phyloP scores from a whole-genome alignment of 78 protist genomes.

The Polysphondylium violaceum region DNA sequence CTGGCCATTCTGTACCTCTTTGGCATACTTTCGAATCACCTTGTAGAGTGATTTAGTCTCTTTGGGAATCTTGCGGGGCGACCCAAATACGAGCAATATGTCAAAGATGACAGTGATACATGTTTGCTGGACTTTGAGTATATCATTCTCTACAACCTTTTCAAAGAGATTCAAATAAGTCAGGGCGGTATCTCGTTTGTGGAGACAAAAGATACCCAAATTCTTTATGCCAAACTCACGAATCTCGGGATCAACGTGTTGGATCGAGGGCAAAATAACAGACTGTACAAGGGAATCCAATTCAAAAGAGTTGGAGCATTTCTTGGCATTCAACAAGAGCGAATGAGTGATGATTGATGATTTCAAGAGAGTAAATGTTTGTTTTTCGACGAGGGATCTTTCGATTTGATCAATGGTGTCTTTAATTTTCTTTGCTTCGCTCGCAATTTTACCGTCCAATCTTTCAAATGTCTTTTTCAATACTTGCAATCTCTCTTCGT shows the following conservation, averaged over 20 bases:
- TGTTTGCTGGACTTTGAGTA: not conserved
- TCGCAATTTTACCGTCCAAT: not conserved
- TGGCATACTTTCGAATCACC: slow-evolving; percentile 1
- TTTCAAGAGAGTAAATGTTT: slow-evolving; percentile 4
- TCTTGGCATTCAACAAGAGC: slow-evolving; percentile 55
- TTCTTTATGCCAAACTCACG: slow-evolving; percentile 50
- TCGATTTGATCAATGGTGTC: slow-evolving; percentile 6
- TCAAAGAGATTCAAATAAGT: slow-evolving; percentile 35
- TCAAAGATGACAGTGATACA: slow-evolving; percentile 51
- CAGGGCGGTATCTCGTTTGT: slow-evolving; percentile 7
- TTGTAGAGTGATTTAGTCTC: slow-evolving; percentile 37
- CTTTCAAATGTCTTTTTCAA: not conserved
- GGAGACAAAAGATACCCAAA: slow-evolving; percentile 67
- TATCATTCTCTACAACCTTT: slow-evolving; percentile 45
- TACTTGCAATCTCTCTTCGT: not conserved
- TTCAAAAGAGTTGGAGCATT: slow-evolving; percentile 55
- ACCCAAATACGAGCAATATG: slow-evolving; percentile 61
- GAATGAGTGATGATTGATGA: slow-evolving; percentile 43
- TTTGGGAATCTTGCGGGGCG: slow-evolving; percentile 54
- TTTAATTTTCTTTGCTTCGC: slow-evolving; percentile 14
- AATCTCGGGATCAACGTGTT: slow-evolving; percentile 25
- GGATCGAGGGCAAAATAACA: slow-evolving; percentile 50
- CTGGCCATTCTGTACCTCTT: not conserved
- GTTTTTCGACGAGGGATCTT: not conserved
- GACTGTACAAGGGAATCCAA: slow-evolving; percentile 35